These are phyloP conservation scores for Phialophora chinensis DNA, from an alignment of 2,329 filamentous ascomycete genomes.

Conservation along the genomic window DNA sequence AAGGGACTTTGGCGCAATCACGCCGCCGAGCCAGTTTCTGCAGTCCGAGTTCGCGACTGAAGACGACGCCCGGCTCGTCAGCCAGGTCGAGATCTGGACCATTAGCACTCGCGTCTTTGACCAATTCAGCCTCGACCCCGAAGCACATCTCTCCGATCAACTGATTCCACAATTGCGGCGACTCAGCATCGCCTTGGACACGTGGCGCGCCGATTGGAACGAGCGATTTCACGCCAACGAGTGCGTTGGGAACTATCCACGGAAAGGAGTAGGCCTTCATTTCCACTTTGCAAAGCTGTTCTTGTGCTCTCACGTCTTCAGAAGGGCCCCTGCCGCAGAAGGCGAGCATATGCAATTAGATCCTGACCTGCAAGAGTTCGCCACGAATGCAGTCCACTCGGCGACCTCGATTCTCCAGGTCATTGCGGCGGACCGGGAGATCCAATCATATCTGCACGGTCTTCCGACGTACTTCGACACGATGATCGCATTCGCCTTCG, in stretches of 20 bases:
- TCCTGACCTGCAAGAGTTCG: conserved; percentile 52
- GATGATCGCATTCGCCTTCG: conserved; percentile 54
- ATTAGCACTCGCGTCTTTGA: conserved; percentile 62
- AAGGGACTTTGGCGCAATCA: conserved; percentile 62
- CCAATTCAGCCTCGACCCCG: conserved; percentile 63
- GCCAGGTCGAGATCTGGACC: conserved; percentile 64
- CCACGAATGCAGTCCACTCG: conserved; percentile 55
- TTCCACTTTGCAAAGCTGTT: conserved; percentile 61
- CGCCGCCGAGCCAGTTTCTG: conserved; percentile 62
- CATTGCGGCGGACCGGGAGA: conserved; percentile 55
- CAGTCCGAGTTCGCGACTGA: conserved; percentile 57
- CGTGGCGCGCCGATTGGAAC: conserved; percentile 59
- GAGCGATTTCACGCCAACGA: conserved; percentile 54
- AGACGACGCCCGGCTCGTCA: conserved; percentile 62
- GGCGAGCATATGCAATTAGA: conserved; percentile 43
- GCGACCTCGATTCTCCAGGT: conserved; percentile 55
- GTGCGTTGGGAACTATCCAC: conserved; percentile 57
- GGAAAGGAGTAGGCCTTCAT: conserved; percentile 58
- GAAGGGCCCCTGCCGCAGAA: conserved; percentile 42
- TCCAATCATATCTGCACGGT: conserved; percentile 56
- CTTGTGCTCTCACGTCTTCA: conserved; percentile 53
- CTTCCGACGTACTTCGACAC: conserved; percentile 53
- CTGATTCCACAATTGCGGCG: conserved; percentile 51
- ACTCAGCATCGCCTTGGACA: conserved; percentile 55
- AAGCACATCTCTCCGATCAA: conserved; percentile 59